Evolutionary conservation across 352 stramenopile species (phyloP).

Genomic region (Pythium aquatile): DNA sequence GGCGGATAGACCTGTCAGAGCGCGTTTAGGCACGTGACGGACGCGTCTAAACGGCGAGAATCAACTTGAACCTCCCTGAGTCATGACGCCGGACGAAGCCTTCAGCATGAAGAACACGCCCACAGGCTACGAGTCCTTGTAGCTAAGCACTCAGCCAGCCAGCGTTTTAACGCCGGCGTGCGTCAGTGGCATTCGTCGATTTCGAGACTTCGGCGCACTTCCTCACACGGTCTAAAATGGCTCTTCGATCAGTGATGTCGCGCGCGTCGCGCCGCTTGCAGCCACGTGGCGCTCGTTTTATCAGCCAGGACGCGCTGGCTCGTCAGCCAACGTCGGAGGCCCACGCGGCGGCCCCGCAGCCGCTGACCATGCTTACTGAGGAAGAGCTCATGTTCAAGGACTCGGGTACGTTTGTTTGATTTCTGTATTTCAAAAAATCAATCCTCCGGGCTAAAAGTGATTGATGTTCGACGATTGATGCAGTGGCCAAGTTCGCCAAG

Average conservation of each 20-base stretch:
- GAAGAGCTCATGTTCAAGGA: slow-evolving; percentile 83
- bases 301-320: slow-evolving; percentile 2
- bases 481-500: slow-evolving; percentile 81
- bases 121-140: not conserved
- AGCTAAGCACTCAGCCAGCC: no score
- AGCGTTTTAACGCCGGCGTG: not conserved
- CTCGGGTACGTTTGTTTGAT: slow-evolving; percentile 45
- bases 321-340: slow-evolving; percentile 1
- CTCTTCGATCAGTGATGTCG: not conserved
- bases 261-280: not conserved
- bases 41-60: not conserved
- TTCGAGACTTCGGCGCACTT: not conserved
- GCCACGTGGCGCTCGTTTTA: not conserved
- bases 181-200: slow-evolving; percentile 3
- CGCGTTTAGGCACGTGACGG: slow-evolving; percentile 1
- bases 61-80: slow-evolving; percentile 6
- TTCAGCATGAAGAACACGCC: not conserved
- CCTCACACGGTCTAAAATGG: not conserved
- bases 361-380: slow-evolving; percentile 66
- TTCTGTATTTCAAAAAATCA: not conserved
- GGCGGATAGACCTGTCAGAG: not conserved
- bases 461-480: not conserved
- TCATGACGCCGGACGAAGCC: slow-evolving; percentile 7
- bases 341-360: slow-evolving; percentile 17
- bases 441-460: not conserved